Percentiles rank a stretch among this genome's conserved stretches.
Evolutionary conservation across 768 basidiomycete species (phyloP).

Genomic region (Favolaschia claudopus): DNA sequence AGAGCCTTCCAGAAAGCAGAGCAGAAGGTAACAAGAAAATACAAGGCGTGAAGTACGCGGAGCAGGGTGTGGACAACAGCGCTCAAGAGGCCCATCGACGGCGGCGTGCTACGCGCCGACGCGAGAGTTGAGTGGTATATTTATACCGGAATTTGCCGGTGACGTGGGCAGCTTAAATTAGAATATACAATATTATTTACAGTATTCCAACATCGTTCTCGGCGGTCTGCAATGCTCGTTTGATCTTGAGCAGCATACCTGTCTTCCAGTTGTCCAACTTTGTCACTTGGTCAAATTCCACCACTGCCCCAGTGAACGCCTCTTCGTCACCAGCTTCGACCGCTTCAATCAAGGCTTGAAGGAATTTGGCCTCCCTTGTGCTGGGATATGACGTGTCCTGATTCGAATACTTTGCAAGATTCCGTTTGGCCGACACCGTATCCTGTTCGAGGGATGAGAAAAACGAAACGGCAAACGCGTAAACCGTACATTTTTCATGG

Average conservation of each 20-base stretch:
- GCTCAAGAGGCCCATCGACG: constrained; percentile 55
- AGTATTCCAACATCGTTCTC: constrained; percentile 53
- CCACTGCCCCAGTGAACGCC: constrained; percentile 82
- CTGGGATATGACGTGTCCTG: constrained; percentile 86
- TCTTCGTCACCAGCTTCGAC: constrained; percentile 55
- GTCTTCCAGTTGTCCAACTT: constrained; percentile 99
- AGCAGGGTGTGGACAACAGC: constrained; percentile 58
- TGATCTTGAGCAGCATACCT: constrained; percentile 86
- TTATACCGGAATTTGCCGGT: too few relatives aligned
- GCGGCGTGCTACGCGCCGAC: too few relatives aligned
- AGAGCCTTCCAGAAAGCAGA: constrained; percentile 49
- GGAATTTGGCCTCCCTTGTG: constrained; percentile 92
- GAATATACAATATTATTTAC: constrained; percentile 30
- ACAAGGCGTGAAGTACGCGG: constrained; percentile 63
- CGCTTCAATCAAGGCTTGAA: constrained; percentile 79
- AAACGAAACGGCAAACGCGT: neutral
- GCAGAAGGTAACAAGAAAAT: constrained; percentile 52
- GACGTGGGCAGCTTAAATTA: too few relatives aligned
- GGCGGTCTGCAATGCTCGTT: constrained; percentile 63
- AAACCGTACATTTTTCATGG: constrained; percentile 71
- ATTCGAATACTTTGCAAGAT: constrained; percentile 77
- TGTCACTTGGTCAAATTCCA: constrained; percentile 90
- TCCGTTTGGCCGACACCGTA: constrained; percentile 81
- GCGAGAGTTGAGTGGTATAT: too few relatives aligned
- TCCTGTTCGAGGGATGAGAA: constrained; percentile 60